These are phyloP conservation scores for Entonaema liquescens DNA, from an alignment of 495 filamentous ascomycete genomes.

Conservation along the genomic window DNA sequence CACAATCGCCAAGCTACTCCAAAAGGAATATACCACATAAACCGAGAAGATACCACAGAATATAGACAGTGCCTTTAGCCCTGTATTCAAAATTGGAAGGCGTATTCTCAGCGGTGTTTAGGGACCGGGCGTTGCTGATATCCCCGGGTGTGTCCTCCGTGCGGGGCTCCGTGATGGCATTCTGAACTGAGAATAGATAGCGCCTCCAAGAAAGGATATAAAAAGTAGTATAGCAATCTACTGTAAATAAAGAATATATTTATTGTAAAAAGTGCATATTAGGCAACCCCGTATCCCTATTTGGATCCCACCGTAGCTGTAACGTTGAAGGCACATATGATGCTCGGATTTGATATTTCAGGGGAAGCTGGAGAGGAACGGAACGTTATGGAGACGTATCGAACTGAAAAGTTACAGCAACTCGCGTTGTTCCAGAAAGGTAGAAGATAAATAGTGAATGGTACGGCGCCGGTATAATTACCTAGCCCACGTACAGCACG, in stretches of 20 bases:
- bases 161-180: not conserved
- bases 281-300: no score
- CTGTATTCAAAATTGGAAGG: not conserved
- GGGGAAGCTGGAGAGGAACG: not conserved
- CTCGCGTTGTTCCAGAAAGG: no score
- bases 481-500: no score
- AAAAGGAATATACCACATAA: slow-evolving; percentile 83
- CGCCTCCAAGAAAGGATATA: not conserved
- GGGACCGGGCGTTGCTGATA: not conserved
- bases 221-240: not conserved
- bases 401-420: not conserved
- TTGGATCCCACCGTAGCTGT: no score
- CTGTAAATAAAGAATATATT: slow-evolving; percentile 6
- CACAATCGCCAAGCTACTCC: slow-evolving; percentile 92
- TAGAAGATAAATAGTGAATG: no score
- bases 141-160: not conserved
- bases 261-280: no score
- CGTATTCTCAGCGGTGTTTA: not conserved
- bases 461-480: no score
- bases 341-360: not conserved
- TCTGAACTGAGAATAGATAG: not conserved
- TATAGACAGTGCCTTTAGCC: not conserved
- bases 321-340: no score
- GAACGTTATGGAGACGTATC: no score
- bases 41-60: not conserved